Conservation (phyloP, 306 rosid species). For the Quercus berberidifolia region DNA sequence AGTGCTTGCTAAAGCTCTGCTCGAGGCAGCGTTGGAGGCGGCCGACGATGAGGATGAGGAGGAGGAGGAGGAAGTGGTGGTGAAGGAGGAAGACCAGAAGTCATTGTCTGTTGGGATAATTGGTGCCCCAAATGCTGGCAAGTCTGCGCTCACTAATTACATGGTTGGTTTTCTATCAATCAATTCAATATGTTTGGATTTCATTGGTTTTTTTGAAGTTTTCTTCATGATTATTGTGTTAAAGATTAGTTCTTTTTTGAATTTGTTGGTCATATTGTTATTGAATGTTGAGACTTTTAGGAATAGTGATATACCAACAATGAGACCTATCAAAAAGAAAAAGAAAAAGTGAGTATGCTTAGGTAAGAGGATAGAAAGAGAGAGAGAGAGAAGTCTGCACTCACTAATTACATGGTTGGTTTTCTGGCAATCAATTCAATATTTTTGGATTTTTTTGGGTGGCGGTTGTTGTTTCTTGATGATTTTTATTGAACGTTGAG, state of each 20-base stretch:
- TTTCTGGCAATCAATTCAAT: slow-evolving; percentile 7
- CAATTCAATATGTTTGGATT: background rate
- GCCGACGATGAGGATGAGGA: slow-evolving; percentile 36
- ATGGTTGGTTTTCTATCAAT: slow-evolving; percentile 51
- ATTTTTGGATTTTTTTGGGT: background rate
- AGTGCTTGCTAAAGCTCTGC: slow-evolving; percentile 68
- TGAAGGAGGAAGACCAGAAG: slow-evolving; percentile 82
- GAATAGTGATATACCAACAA: background rate
- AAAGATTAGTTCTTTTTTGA: background rate
- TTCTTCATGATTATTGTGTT: background rate
- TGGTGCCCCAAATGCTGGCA: slow-evolving; percentile 97
- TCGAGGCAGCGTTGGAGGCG: slow-evolving; percentile 56
- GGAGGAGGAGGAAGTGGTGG: slow-evolving; percentile 17
- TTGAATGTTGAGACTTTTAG: background rate
- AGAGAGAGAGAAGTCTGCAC: slow-evolving; percentile 49
- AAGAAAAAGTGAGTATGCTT: no score
- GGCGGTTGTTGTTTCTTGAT: background rate
- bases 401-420: slow-evolving; percentile 78
- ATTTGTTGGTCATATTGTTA: background rate
- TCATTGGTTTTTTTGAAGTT: background rate
- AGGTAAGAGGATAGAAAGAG: no score
- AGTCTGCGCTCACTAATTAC: slow-evolving; percentile 81
- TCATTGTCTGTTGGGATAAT: slow-evolving; percentile 83
- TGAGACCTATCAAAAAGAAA: no score
- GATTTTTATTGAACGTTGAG: background rate